These are phyloP conservation scores for Gnomoniopsis smithogilvyi DNA, from an alignment of 2,329 filamentous ascomycete species.

Conservation along the genomic window DNA sequence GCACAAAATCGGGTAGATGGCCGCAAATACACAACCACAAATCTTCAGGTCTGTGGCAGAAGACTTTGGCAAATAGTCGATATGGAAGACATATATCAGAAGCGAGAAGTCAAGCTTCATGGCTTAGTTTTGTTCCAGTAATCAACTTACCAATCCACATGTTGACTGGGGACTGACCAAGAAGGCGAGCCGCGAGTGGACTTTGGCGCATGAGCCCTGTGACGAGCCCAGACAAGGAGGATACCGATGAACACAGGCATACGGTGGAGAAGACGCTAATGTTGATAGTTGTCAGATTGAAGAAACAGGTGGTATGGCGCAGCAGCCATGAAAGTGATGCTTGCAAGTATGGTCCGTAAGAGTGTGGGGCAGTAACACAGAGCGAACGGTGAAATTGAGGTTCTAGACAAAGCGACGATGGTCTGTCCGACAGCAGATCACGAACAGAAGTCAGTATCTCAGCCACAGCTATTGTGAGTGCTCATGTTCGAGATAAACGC, in stretches of 20 bases:
- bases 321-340: slow-evolving; percentile 1
- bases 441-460: not conserved
- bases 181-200: not conserved
- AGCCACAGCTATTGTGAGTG: slow-evolving; percentile 12
- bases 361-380: slow-evolving; percentile 3
- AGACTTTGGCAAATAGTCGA: not conserved
- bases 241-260: not conserved
- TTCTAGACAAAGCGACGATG: slow-evolving; percentile 9
- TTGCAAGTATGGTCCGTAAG: not conserved
- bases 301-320: slow-evolving; percentile 7
- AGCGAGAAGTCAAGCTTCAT: not conserved
- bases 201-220: not conserved
- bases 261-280: not conserved
- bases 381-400: slow-evolving; percentile 9
- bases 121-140: not conserved
- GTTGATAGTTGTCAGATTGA: slow-evolving; percentile 2
- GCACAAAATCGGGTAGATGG: not conserved
- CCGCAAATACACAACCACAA: not conserved
- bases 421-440: not conserved
- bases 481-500: slow-evolving; percentile 17
- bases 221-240: not conserved
- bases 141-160: not conserved
- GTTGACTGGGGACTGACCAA: not conserved
- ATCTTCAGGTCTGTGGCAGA: not conserved
- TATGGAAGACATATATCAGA: not conserved